Base-by-base conservation (phyloP, 2,329 filamentous ascomycete species). In the Exophiala sp. region DNA sequence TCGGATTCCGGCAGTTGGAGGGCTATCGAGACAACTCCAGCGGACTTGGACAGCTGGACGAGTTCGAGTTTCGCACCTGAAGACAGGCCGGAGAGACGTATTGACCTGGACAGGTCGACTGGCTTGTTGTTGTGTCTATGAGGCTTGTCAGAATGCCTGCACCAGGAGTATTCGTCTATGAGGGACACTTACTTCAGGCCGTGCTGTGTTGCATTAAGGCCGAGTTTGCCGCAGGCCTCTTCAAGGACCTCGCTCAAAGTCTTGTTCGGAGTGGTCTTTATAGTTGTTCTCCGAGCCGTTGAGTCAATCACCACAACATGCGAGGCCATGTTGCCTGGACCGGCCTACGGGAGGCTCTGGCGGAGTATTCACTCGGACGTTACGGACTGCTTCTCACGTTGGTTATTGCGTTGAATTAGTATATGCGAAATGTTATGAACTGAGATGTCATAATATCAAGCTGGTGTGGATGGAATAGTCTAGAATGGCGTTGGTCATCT, bases 51-150 rank as follows among this genome's bases (percentile, higher is more conserved):
- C 52, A 85, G 83, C 64, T 88, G 83, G 18, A 96, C 85, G 43
- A 98, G 85, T 65, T 97, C 90, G 51, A 98, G 81, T 65, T 94
- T 95, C 52, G 93, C 91, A 55, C 93, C 93, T 30, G 87, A 80
- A 10, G 79, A 76, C 4, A 98, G 82, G 43, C 89, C 88, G 3
- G 89, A 85, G 22, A 91, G 81, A 41, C 91, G 83, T 65, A 90
- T 88, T 35, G 87, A 85, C 48, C 88, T 78, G 5, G 89, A 91
- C 7, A 98, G 78, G 63, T 96, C 89, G 51, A 98, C 74, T 27
- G 81, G 76, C 64, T 91, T 95, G 68, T 91, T 86, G 65, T 88
- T 89, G 67, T 90, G 75, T 62, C 86, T 89, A 50, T 16, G 43
- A 22, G 22, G 14, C 18, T 30, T 37, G 44, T 52, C 27, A 55